phyloP scores from a whole-genome alignment of 306 rosid species.

The Delonix regia region DNA sequence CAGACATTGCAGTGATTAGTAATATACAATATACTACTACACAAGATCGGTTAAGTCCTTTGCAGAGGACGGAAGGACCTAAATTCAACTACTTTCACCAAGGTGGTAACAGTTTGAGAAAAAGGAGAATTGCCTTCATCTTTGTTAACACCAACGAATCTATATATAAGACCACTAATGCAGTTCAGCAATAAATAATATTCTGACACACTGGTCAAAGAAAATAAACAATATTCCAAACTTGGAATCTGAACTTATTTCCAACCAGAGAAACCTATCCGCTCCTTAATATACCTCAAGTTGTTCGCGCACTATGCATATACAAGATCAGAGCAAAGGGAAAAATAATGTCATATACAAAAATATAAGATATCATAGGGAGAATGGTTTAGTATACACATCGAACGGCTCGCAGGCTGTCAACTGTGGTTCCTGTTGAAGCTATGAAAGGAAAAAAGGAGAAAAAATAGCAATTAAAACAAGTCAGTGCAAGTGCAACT shows the following conservation, averaged over 20 bases:
- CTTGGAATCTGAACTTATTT: not conserved
- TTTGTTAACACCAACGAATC: not conserved
- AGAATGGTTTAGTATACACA: slow-evolving; percentile 77
- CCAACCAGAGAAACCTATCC: not conserved
- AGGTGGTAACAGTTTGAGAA: not conserved
- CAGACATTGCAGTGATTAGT: not conserved
- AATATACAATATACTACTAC: not conserved
- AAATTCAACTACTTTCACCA: not conserved
- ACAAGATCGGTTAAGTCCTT: not conserved
- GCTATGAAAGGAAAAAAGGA: slow-evolving; percentile 26
- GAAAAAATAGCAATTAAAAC: slow-evolving; percentile 25
- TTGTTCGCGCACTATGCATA: slow-evolving; percentile 3
- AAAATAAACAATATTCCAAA: not conserved
- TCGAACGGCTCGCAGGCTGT: slow-evolving; percentile 80
- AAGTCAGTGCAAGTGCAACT: slow-evolving; percentile 35
- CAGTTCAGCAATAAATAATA: not conserved
- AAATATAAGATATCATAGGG: slow-evolving; percentile 48
- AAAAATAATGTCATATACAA: slow-evolving; percentile 16
- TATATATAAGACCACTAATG: not conserved
- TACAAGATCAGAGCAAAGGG: slow-evolving; percentile 14
- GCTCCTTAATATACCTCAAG: slow-evolving; percentile 28
- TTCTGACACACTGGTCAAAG: no score
- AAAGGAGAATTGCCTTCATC: not conserved
- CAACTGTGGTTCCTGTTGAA: slow-evolving; percentile 92
- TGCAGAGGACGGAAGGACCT: not conserved